Percentiles rank a stretch among this genome's conserved stretches.
Evolutionary conservation across 1,139 yeast species (phyloP).

Genomic region (Protomyces macrosporus): DNA sequence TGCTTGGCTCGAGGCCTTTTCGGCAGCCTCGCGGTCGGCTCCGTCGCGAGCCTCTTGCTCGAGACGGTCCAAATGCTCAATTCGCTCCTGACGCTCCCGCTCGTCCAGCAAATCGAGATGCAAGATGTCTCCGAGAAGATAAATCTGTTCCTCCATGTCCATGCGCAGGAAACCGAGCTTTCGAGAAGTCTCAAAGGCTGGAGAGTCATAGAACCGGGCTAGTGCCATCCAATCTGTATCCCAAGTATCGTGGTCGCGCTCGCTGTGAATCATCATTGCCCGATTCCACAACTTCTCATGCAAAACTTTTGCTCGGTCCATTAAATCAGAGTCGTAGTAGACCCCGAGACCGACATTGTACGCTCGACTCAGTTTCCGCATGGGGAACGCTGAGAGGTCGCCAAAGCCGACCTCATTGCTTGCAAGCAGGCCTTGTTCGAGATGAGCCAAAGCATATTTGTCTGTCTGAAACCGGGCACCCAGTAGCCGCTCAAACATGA

Average conservation of each 20-base stretch:
- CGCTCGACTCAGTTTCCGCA: background rate
- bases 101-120: background rate
- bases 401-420: slow-evolving; percentile 3
- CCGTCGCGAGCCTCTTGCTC: background rate
- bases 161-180: slow-evolving; percentile 11
- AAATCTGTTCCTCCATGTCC: background rate
- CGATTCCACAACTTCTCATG: slow-evolving; percentile 15
- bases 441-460: slow-evolving; percentile 2
- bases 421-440: slow-evolving; percentile 16
- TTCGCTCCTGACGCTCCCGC: background rate
- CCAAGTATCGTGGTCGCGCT: background rate
- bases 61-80: background rate
- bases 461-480: slow-evolving; percentile 1
- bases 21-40: background rate
- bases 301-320: slow-evolving; percentile 1
- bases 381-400: background rate
- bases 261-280: background rate
- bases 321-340: background rate
- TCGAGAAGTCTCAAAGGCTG: background rate
- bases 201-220: slow-evolving; percentile 6
- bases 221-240: slow-evolving; percentile 15
- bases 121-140: background rate
- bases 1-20: background rate
- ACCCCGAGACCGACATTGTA: slow-evolving; percentile 5
- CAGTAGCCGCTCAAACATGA: slow-evolving; percentile 3